These are phyloP conservation scores for Xylariomycetidae sp. DNA, from an alignment of 2,329 filamentous ascomycete genomes.

Conservation along the genomic window DNA sequence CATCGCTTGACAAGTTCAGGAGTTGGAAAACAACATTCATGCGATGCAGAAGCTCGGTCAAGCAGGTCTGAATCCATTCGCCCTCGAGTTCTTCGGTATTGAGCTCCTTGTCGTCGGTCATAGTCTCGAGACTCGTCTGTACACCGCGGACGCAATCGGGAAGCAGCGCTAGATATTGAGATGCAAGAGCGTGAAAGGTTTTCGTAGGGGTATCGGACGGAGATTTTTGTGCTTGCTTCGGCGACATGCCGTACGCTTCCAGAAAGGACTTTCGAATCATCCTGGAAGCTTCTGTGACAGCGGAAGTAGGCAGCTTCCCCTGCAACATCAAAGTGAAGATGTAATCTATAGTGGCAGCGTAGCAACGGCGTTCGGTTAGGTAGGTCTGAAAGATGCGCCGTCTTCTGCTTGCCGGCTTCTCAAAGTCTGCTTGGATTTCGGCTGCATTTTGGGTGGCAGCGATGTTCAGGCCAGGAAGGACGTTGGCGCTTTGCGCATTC, in stretches of 20 bases:
- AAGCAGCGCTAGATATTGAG: slow-evolving; percentile 42
- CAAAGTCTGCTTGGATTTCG: slow-evolving; percentile 52
- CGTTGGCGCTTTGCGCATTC: slow-evolving; percentile 50
- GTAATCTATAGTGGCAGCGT: slow-evolving; percentile 58
- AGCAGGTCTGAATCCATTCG: slow-evolving; percentile 25
- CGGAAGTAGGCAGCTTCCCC: slow-evolving; percentile 20
- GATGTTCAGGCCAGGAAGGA: slow-evolving; percentile 48
- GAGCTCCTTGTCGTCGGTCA: slow-evolving; percentile 42
- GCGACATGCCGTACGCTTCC: slow-evolving; percentile 25
- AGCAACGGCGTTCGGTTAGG: slow-evolving; percentile 63
- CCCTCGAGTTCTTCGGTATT: slow-evolving; percentile 19
- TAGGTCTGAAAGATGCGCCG: slow-evolving; percentile 66
- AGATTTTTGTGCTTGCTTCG: slow-evolving; percentile 21
- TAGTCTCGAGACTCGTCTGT: slow-evolving; percentile 40
- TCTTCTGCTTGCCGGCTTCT: slow-evolving; percentile 55
- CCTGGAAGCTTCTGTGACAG: slow-evolving; percentile 20
- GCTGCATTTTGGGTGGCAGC: slow-evolving; percentile 44
- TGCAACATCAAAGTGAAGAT: slow-evolving; percentile 44
- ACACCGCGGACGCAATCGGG: slow-evolving; percentile 43
- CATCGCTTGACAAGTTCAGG: slow-evolving; percentile 49
- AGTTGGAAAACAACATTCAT: slow-evolving; percentile 69
- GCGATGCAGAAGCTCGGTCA: slow-evolving; percentile 65
- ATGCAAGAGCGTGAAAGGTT: slow-evolving; percentile 38
- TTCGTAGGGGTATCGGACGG: slow-evolving; percentile 23
- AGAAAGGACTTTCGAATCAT: slow-evolving; percentile 25